Base-by-base conservation (phyloP, 2,329 filamentous ascomycete species). In the Fusarium sp. region DNA sequence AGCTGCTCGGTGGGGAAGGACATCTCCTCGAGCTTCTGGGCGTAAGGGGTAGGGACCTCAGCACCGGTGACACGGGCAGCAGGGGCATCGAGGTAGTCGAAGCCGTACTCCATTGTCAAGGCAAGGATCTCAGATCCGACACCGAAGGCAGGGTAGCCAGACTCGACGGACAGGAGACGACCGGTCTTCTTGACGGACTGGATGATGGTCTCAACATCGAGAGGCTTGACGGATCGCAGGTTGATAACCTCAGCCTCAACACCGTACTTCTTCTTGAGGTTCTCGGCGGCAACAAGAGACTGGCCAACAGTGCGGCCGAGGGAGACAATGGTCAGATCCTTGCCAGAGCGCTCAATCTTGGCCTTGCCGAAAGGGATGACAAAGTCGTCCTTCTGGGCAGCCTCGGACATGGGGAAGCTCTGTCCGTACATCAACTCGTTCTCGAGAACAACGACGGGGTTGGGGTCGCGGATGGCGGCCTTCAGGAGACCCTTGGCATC, bases 141-240 rank as follows among this genome's bases (percentile, higher is more conserved):
- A 83, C 96, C 96, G 82, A 95, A 99, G 80, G 94, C 94, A 73
- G 96, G 96, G 90, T 95, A 99, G 75, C 96, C 96, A 65, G 95
- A 98, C 86, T 98, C 96, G 78, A 99, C 94, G 47, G 91, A 91
- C 83, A 99, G 89, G 73, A 99, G 90, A 81, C 93, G 93, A 83
- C 94, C 93, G 24, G 96, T 99, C 92, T 99, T 99, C 93, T 99
- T 98, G 83, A 99, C 92, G 18, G 95, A 98, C 84, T 97, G 95
- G 84, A 98, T 89, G 80, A 99, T 98, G 76, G 94, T 90, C 85
- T 98, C 95, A 69, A 99, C 89, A 81, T 99, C 96, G 76, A 99
- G 90, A 48, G 96, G 96, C 90, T 98, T 99, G 86, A 99, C 87
- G 77, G 95, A 98, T 80, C 96, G 95, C 81, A 99, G 91, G 89